phyloP scores from a whole-genome alignment of 352 stramenopile species.

The Phytophthora colocasiae region DNA sequence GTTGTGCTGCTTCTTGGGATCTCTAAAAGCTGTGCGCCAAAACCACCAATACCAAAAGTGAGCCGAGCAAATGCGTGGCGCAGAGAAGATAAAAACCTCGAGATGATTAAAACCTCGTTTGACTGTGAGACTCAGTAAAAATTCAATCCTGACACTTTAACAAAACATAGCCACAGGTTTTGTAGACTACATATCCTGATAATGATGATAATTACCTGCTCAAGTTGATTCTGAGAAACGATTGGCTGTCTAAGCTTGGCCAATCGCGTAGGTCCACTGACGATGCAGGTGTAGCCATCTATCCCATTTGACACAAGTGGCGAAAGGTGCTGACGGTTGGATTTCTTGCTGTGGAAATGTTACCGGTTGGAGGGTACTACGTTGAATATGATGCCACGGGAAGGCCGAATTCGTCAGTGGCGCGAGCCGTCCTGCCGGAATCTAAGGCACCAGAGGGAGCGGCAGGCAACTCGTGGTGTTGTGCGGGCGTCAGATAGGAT shows the following conservation, averaged over 20 bases:
- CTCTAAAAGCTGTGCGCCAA: constrained; percentile 31
- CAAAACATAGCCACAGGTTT: too few species aligned
- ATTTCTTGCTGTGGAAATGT: too few species aligned
- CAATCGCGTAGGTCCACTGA: constrained; percentile 17
- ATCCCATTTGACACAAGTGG: constrained; percentile 19
- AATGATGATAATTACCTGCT: background rate
- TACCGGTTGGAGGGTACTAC: constrained; percentile 7
- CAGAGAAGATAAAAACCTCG: constrained; percentile 21
- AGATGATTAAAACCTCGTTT: constrained; percentile 16
- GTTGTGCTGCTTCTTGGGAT: constrained; percentile 16
- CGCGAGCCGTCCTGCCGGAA: constrained; percentile 27
- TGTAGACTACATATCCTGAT: constrained; percentile 17
- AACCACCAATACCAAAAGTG: constrained; percentile 44
- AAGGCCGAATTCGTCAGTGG: constrained; percentile 81
- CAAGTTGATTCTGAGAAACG: constrained; percentile 29
- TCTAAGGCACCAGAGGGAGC: constrained; percentile 59
- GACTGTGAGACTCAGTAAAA: background rate
- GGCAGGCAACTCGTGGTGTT: constrained; percentile 66
- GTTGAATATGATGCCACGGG: constrained; percentile 55
- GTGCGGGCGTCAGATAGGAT: constrained; percentile 66
- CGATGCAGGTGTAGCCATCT: constrained; percentile 28
- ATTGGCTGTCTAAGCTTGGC: constrained; percentile 38
- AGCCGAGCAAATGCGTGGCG: constrained; percentile 26
- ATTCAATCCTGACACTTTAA: too few species aligned
- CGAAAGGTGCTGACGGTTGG: background rate